Evolutionary conservation across 2,329 filamentous ascomycete genomes (phyloP).

Genomic region (Rhinocladiella similis): DNA sequence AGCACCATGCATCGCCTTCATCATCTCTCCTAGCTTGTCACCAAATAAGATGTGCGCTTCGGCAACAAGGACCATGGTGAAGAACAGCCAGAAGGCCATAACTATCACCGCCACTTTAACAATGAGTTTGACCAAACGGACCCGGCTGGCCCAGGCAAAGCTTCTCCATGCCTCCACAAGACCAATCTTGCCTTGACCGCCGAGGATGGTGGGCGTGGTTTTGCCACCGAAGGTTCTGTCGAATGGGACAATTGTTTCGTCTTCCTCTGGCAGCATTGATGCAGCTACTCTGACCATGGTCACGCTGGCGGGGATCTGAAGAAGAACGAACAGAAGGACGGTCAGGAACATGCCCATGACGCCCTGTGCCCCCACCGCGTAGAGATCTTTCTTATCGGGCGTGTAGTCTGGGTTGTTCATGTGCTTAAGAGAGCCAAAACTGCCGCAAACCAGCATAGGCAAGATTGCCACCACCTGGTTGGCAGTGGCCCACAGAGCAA

Average conservation of each 20-base stretch:
- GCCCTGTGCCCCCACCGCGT: constrained; percentile 40
- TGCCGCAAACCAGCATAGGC: constrained; percentile 44
- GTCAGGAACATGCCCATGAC: constrained; percentile 49
- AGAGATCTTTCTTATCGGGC: constrained; percentile 36
- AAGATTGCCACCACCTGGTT: constrained; percentile 48
- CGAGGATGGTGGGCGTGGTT: constrained; percentile 72
- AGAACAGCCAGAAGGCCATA: constrained; percentile 48
- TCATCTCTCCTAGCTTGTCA: constrained; percentile 26
- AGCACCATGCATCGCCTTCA: constrained; percentile 29
- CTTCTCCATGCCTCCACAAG: constrained; percentile 76
- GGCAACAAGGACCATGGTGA: constrained; percentile 52
- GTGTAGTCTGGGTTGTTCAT: constrained; percentile 33
- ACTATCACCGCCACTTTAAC: constrained; percentile 67
- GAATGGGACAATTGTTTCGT: constrained; percentile 84
- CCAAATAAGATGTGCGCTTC: constrained; percentile 55
- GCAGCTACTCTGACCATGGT: constrained; percentile 82
- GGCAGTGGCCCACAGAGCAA: constrained; percentile 61
- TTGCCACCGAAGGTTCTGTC: constrained; percentile 82
- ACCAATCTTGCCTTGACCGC: constrained; percentile 68
- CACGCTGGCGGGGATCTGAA: constrained; percentile 74
- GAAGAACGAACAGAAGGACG: constrained; percentile 55
- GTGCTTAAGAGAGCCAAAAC: constrained; percentile 51
- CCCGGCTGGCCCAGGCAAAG: constrained; percentile 71
- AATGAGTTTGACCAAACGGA: constrained; percentile 73
- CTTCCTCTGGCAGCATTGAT: constrained; percentile 76